Evolutionary conservation across 176 grass and related monocot genomes (phyloP).

Genomic region (Carex parvula): DNA sequence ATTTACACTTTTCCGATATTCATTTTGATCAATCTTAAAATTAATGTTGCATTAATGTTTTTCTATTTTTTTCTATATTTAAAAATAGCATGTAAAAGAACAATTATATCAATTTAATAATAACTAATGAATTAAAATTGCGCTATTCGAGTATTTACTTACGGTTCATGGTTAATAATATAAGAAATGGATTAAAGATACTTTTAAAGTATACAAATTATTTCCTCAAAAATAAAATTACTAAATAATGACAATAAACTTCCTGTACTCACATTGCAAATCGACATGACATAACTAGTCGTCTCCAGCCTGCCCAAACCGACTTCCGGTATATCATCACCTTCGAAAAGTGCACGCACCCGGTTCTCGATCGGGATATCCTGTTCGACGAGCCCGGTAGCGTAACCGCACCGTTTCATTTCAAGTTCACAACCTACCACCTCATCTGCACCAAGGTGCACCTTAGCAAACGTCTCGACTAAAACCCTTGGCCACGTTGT

Average conservation of each 20-base stretch:
- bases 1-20: neutral
- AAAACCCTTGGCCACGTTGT: constrained; percentile 61
- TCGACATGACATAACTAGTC: constrained; percentile 34
- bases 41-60: too few species aligned
- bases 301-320: constrained; percentile 38
- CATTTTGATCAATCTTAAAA: neutral
- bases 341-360: constrained; percentile 34
- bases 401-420: constrained; percentile 33
- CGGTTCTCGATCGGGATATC: neutral
- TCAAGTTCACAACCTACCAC: constrained; percentile 64
- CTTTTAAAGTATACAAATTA: neutral
- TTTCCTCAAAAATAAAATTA: neutral
- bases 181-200: too few species aligned
- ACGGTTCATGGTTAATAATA: too few species aligned
- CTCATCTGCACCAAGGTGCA: constrained; percentile 74
- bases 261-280: constrained; percentile 48
- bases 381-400: constrained; percentile 33
- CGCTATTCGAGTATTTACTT: too few species aligned
- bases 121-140: too few species aligned
- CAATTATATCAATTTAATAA: too few species aligned
- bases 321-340: constrained; percentile 29
- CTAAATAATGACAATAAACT: neutral
- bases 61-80: too few species aligned
- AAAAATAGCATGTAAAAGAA: too few species aligned
- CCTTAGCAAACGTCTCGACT: constrained; percentile 67